A percentile compares a stretch with the other conserved stretches of the same genome.
Conservation (phyloP, 1,284 basidiomycete genomes). For the Moniliella sp. region DNA sequence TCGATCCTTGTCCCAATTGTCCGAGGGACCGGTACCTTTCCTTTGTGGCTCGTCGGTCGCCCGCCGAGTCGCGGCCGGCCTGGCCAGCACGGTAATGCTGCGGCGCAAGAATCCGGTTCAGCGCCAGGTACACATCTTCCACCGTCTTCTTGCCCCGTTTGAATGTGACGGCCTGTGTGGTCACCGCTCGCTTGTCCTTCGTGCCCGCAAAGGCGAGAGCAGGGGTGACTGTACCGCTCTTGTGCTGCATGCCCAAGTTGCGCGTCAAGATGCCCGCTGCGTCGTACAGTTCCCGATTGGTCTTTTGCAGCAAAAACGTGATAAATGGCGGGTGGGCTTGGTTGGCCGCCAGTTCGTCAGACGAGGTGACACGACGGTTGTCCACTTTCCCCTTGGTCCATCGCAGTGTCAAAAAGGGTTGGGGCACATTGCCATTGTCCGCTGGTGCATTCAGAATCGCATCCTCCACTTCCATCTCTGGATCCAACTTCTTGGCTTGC, state of each 20-base stretch:
- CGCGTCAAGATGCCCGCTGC: conserved; percentile 53
- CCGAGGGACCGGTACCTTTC: no score
- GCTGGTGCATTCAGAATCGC: not conserved
- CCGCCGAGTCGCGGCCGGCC: no score
- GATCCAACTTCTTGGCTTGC: not conserved
- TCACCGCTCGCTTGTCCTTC: conserved; percentile 92
- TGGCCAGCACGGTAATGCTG: no score
- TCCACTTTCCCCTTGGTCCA: not conserved
- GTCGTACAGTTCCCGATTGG: conserved; percentile 90
- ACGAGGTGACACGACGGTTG: not conserved
- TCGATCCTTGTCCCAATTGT: no score
- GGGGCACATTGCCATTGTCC: no score
- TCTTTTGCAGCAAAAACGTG: conserved; percentile 89
- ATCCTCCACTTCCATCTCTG: not conserved
- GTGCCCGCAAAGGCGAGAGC: conserved; percentile 80
- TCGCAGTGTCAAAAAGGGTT: not conserved
- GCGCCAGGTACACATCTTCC: conserved; percentile 55
- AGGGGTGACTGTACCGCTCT: conserved; percentile 35
- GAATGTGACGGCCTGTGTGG: conserved; percentile 71
- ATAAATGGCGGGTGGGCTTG: conserved; percentile 70
- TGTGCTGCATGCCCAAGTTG: conserved; percentile 31
- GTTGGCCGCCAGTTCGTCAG: conserved; percentile 8
- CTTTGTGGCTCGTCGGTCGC: no score
- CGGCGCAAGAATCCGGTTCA: no score
- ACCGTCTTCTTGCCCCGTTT: conserved; percentile 57